phyloP scores from a whole-genome alignment of 306 rosid genomes.

The Gastrolobium bilobum region DNA sequence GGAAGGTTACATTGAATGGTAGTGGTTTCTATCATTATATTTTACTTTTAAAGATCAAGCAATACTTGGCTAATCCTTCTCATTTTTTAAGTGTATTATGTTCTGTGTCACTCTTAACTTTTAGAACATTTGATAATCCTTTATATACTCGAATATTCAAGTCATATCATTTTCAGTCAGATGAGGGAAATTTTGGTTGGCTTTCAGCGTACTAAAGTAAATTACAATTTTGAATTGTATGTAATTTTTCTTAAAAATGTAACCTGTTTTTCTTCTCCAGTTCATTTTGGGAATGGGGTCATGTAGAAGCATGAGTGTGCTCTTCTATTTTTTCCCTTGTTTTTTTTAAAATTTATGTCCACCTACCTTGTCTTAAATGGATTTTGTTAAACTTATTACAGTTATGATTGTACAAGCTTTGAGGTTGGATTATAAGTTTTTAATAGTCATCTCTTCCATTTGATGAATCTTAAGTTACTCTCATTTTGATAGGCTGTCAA shows the following conservation, averaged over 20 bases:
- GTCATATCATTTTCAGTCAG: conserved; percentile 1
- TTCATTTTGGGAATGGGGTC: conserved; percentile 18
- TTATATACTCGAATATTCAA: not conserved
- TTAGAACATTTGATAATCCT: conserved; percentile 8
- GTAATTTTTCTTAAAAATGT: not conserved
- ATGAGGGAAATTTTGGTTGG: not conserved
- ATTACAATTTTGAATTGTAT: not conserved
- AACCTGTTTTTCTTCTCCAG: not conserved
- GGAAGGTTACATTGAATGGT: conserved; percentile 36
- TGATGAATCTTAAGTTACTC: conserved; percentile 22
- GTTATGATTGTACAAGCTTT: conserved; percentile 5
- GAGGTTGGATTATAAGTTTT: conserved; percentile 37
- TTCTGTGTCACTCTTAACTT: conserved; percentile 3
- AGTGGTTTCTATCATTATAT: conserved; percentile 26
- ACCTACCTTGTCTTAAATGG: not conserved
- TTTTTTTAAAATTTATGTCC: not conserved
- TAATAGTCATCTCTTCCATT: conserved; percentile 5
- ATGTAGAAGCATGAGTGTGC: not conserved
- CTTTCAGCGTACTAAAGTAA: conserved; percentile 19
- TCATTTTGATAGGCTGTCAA: conserved; percentile 66
- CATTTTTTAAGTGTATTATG: conserved; percentile 7
- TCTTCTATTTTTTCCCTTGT: too few species aligned
- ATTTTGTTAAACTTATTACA: not conserved
- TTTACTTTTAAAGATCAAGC: conserved; percentile 33
- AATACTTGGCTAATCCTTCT: conserved; percentile 8